Evolutionary conservation across 345 rosid species (phyloP).

Genomic region (Euclidium syriacum): DNA sequence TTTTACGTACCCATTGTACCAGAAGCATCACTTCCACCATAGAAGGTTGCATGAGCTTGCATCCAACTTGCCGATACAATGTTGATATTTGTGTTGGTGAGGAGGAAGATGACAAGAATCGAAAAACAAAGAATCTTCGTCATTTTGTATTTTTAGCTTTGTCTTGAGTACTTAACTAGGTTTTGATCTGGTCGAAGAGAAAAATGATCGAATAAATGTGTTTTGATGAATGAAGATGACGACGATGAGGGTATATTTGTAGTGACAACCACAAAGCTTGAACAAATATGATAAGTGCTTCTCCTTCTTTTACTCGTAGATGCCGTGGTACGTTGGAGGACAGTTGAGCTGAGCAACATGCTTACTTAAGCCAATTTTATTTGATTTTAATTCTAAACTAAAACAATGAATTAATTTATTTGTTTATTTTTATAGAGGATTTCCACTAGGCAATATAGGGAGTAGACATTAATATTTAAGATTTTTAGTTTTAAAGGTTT

Average conservation of each 20-base stretch:
- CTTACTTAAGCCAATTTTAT: neutral
- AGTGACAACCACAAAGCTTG: neutral
- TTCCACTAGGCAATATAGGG: no score
- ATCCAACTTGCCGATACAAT: slow-evolving; percentile 43
- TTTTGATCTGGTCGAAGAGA: neutral
- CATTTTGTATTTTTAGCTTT: neutral
- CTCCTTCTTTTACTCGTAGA: neutral
- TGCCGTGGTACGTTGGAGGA: slow-evolving; percentile 20
- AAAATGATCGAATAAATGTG: neutral
- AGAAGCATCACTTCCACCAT: slow-evolving; percentile 57
- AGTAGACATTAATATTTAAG: no score
- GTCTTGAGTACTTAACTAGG: neutral
- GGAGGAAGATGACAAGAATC: neutral
- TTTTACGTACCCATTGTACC: slow-evolving; percentile 46
- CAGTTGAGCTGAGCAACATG: neutral
- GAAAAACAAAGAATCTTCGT: neutral
- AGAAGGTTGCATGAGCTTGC: slow-evolving; percentile 57
- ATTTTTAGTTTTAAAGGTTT: no score
- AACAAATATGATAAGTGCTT: no score
- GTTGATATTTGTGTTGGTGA: neutral
- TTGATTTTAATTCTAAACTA: no score
- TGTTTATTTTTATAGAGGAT: no score
- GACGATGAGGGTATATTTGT: neutral
- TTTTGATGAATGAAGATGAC: neutral
- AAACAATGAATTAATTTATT: neutral